These are phyloP conservation scores for Penicillium concentricum DNA, from an alignment of 2,329 filamentous ascomycete genomes.

Conservation along the genomic window DNA sequence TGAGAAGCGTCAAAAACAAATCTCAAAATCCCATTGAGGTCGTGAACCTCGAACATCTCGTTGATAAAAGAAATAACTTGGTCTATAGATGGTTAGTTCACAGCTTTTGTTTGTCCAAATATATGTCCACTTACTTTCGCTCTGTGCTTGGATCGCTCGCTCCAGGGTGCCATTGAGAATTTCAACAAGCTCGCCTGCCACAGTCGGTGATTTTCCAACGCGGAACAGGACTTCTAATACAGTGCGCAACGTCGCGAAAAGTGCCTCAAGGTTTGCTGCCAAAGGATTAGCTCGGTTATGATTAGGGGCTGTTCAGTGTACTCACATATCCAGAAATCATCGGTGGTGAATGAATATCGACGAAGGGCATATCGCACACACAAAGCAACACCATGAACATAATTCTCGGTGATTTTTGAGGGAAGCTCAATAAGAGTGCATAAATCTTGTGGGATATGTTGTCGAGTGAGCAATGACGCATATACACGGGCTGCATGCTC, in stretches of 20 bases:
- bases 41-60: constrained; percentile 24
- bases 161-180: constrained; percentile 39
- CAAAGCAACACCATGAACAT: constrained; percentile 42
- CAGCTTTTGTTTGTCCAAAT: neutral
- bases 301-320: neutral
- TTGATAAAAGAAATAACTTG: constrained; percentile 21
- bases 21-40: constrained; percentile 28
- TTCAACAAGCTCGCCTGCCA: constrained; percentile 37
- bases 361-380: constrained; percentile 41
- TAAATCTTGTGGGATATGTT: constrained; percentile 33
- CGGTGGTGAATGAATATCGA: constrained; percentile 33
- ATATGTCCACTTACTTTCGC: constrained; percentile 27
- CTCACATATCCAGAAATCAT: constrained; percentile 38
- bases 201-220: constrained; percentile 34
- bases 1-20: constrained; percentile 29
- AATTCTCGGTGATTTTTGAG: constrained; percentile 31
- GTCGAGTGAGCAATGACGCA: constrained; percentile 37
- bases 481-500: constrained; percentile 48
- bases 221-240: constrained; percentile 29
- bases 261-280: constrained; percentile 30
- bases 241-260: constrained; percentile 26
- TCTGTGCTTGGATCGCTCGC: constrained; percentile 29
- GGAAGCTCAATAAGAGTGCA: constrained; percentile 24
- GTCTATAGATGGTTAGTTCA: constrained; percentile 18
- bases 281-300: constrained; percentile 5